These are phyloP conservation scores for Geotrichum restrictum DNA, from an alignment of 1,139 yeast species.

Conservation along the genomic window DNA sequence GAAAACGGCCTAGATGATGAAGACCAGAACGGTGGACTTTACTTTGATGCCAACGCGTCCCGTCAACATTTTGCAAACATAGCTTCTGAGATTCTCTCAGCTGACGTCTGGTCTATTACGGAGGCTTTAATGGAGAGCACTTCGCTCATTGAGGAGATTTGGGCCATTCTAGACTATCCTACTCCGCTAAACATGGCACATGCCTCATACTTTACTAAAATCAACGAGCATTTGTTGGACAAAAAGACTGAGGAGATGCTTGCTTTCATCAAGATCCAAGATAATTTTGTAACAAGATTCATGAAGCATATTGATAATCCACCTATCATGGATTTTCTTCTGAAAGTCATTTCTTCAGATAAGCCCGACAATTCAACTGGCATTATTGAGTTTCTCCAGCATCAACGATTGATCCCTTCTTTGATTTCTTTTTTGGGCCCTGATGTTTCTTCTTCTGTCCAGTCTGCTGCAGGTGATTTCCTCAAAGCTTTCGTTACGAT, in stretches of 20 bases:
- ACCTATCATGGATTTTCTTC: conserved; percentile 77
- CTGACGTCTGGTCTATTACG: conserved; percentile 92
- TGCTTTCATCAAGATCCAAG: conserved; percentile 62
- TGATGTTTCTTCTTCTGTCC: conserved; percentile 60
- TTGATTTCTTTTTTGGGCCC: conserved; percentile 57
- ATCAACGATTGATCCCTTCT: conserved; percentile 57
- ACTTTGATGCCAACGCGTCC: conserved; percentile 34
- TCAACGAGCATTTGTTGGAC: conserved; percentile 86
- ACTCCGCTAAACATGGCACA: conserved; percentile 67
- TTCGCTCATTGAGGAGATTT: conserved; percentile 60
- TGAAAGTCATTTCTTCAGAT: conserved; percentile 74
- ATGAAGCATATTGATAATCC: conserved; percentile 78
- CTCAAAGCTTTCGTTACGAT: conserved; percentile 89
- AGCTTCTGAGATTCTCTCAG: conserved; percentile 84
- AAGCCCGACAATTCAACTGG: conserved; percentile 75
- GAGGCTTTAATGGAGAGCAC: conserved; percentile 83
- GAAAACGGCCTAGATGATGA: conserved; percentile 29
- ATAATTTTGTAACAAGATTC: conserved; percentile 61
- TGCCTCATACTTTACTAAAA: conserved; percentile 88
- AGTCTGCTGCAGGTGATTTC: conserved; percentile 93
- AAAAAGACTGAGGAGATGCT: conserved; percentile 86
- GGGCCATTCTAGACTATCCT: conserved; percentile 69
- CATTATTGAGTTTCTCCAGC: conserved; percentile 66
- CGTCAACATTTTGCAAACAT: conserved; percentile 70
- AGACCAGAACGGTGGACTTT: conserved; percentile 25